These are phyloP conservation scores for Bruguiera gymnorhiza DNA, from an alignment of 345 rosid species.

Conservation along the genomic window DNA sequence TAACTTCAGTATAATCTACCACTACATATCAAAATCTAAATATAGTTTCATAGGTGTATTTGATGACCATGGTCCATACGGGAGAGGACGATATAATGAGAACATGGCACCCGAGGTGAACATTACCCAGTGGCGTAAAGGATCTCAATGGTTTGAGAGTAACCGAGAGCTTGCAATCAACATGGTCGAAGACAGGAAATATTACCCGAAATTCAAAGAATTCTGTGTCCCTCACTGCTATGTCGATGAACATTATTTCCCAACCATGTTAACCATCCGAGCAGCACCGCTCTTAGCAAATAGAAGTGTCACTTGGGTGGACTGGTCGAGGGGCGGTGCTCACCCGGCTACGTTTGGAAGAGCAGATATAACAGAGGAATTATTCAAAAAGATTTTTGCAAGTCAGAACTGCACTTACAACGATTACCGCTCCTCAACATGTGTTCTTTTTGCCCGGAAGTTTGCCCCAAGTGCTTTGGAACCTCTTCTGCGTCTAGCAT, in stretches of 20 bases:
- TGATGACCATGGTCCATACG: slow-evolving; percentile 82
- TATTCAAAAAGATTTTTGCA: slow-evolving; percentile 43
- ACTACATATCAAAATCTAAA: slow-evolving; percentile 56
- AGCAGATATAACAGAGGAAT: slow-evolving; percentile 59
- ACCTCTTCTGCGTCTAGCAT: slow-evolving; percentile 55
- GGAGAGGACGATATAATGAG: slow-evolving; percentile 75
- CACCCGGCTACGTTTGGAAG: slow-evolving; percentile 92
- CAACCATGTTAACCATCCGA: slow-evolving; percentile 84
- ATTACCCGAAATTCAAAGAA: slow-evolving; percentile 58
- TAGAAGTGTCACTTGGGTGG: slow-evolving; percentile 87
- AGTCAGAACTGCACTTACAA: slow-evolving; percentile 60
- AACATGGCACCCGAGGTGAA: slow-evolving; percentile 82
- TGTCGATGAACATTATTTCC: slow-evolving; percentile 94
- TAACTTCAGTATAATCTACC: slow-evolving; percentile 67
- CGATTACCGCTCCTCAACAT: slow-evolving; percentile 37
- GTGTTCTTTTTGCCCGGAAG: slow-evolving; percentile 75
- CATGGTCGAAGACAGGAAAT: slow-evolving; percentile 62
- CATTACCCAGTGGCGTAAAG: slow-evolving; percentile 80
- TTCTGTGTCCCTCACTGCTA: slow-evolving; percentile 89
- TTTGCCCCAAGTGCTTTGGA: slow-evolving; percentile 77
- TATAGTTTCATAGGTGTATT: slow-evolving; percentile 82
- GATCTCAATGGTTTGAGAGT: slow-evolving; percentile 94
- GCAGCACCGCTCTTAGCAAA: slow-evolving; percentile 62
- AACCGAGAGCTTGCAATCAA: slow-evolving; percentile 65
- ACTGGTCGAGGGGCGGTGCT: slow-evolving; percentile 95